These are phyloP conservation scores for Aureobasidium sp. DNA, from an alignment of 2,329 filamentous ascomycete genomes.

Conservation along the genomic window DNA sequence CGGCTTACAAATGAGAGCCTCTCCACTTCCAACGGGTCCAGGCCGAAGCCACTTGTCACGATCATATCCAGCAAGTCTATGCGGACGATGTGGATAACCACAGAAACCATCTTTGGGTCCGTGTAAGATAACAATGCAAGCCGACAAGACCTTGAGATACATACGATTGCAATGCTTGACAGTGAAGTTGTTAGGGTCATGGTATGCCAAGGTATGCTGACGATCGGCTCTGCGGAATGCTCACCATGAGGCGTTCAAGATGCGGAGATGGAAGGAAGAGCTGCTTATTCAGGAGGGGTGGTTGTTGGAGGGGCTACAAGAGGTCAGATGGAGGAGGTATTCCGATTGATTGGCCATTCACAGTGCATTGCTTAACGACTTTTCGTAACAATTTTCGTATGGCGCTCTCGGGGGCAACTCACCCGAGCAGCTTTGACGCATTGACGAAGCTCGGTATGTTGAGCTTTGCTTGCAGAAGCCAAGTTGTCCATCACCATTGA, in stretches of 20 bases:
- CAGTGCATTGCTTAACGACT: not conserved
- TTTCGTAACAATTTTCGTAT: not conserved
- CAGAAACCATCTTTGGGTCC: not conserved
- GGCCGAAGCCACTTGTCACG: not conserved
- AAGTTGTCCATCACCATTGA: not conserved
- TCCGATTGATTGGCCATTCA: not conserved
- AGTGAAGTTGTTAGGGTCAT: not conserved
- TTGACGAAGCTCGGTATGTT: not conserved
- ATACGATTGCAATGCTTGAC: too few species aligned
- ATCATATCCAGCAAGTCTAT: constrained; percentile 5
- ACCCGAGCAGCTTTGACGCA: constrained; percentile 7
- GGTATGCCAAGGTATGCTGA: not conserved
- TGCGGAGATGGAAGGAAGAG: constrained; percentile 5
- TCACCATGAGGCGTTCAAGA: not conserved
- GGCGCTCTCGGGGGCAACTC: not conserved
- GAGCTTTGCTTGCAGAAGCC: not conserved
- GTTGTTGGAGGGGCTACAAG: not conserved
- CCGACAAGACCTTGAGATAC: too few species aligned
- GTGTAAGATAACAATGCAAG: constrained; percentile 2
- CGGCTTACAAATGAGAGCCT: constrained; percentile 11
- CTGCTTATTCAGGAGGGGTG: not conserved
- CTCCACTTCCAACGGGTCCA: not conserved
- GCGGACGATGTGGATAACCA: constrained; percentile 7
- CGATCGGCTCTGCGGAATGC: constrained; percentile 4
- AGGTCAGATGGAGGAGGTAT: not conserved